Evolutionary conservation across 2,329 filamentous ascomycete species (phyloP).

Genomic region (Nothophoma quercina): DNA sequence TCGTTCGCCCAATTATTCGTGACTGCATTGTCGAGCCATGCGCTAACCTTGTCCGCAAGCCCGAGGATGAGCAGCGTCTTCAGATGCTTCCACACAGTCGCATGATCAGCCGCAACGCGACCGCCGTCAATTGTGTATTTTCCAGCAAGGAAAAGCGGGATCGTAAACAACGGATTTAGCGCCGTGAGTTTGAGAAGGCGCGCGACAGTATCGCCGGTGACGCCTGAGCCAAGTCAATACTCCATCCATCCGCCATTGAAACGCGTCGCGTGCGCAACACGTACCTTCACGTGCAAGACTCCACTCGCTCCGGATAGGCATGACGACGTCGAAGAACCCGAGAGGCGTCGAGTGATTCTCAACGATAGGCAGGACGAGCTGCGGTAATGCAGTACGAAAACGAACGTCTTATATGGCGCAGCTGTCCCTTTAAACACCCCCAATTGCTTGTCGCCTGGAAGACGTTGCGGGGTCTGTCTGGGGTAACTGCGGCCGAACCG

Average conservation of each 20-base stretch:
- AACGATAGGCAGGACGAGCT: background rate
- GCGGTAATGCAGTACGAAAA: background rate
- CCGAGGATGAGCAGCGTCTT: constrained; percentile 63
- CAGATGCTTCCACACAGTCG: constrained; percentile 63
- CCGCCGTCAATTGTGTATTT: constrained; percentile 70
- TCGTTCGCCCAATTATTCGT: constrained; percentile 62
- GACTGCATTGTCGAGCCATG: constrained; percentile 60
- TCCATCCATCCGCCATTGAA: background rate
- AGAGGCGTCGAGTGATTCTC: background rate
- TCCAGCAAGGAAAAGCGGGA: constrained; percentile 69
- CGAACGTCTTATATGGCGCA: background rate
- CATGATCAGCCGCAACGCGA: constrained; percentile 57
- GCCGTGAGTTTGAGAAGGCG: constrained; percentile 66
- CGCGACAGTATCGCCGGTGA: constrained; percentile 64
- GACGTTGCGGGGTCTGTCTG: constrained; percentile 3
- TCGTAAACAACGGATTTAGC: constrained; percentile 69
- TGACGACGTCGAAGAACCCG: constrained; percentile 18
- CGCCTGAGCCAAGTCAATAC: constrained; percentile 32
- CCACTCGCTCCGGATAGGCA: constrained; percentile 51
- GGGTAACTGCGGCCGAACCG: background rate
- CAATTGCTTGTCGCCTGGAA: background rate
- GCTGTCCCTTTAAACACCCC: background rate
- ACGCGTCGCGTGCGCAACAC: constrained; percentile 7
- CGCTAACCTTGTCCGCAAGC: constrained; percentile 58
- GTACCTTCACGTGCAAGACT: constrained; percentile 50